A percentile compares a stretch with the other conserved stretches of the same genome.
Conservation (phyloP, 306 rosid genomes). For the Cucumis cinereus region DNA sequence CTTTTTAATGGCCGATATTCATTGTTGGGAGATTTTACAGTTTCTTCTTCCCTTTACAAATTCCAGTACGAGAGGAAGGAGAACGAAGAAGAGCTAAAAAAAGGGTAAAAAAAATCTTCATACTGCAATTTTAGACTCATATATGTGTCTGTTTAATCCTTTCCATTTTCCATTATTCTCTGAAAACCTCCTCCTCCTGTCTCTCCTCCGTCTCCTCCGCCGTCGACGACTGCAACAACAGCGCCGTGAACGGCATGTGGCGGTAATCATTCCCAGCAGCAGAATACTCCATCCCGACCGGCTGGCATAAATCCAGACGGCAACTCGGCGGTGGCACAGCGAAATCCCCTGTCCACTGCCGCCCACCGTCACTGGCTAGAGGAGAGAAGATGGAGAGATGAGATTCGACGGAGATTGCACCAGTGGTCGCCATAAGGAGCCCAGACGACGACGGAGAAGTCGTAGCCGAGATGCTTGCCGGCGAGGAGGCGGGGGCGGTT, state of each 20-base stretch:
- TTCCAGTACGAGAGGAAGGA: neutral
- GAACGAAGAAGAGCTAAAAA: neutral
- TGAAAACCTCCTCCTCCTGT: slow-evolving; percentile 29
- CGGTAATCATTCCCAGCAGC: slow-evolving; percentile 21
- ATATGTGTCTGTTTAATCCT: neutral
- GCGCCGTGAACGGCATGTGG: slow-evolving; percentile 79
- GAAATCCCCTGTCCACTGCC: too few species aligned
- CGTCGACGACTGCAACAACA: slow-evolving; percentile 56
- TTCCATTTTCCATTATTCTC: slow-evolving; percentile 22
- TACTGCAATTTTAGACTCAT: neutral
- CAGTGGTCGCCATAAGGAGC: neutral
- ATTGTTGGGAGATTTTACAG: neutral
- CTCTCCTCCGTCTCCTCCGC: slow-evolving; percentile 28
- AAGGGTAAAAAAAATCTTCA: neutral
- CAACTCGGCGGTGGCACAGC: slow-evolving; percentile 41
- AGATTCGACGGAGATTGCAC: slow-evolving; percentile 1
- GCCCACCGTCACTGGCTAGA: too few species aligned
- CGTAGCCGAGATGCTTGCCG: neutral
- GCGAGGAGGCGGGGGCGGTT: neutral
- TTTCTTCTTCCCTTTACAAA: neutral
- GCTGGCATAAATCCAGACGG: slow-evolving; percentile 50
- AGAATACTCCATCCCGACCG: slow-evolving; percentile 32
- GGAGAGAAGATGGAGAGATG: neutral
- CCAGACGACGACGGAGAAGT: neutral
- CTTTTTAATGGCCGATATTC: too few species aligned